A percentile compares a stretch with the other conserved stretches of the same genome.
Conservation (phyloP, 495 filamentous ascomycete species). For the Jackrogersella minutella region DNA sequence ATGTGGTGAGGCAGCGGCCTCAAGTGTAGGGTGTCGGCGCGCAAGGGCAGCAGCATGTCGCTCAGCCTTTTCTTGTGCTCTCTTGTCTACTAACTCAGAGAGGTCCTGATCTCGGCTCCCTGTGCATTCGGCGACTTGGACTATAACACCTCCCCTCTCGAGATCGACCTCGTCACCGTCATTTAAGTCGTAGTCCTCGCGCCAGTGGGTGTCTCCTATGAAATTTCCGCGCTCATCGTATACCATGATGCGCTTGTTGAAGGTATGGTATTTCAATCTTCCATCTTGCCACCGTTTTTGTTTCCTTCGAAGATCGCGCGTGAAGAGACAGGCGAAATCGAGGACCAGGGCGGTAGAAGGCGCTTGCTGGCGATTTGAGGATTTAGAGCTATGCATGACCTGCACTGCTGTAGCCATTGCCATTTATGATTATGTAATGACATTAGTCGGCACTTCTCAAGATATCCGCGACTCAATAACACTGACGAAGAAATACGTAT, state of each 20-base stretch:
- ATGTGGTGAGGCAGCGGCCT: conserved; percentile 8
- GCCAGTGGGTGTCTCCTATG: conserved; percentile 86
- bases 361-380: conserved; percentile 31
- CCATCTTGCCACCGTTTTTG: conserved; percentile 95
- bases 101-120: conserved; percentile 80
- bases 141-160: conserved; percentile 74
- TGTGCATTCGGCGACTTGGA: conserved; percentile 79
- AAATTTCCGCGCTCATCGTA: conserved; percentile 83
- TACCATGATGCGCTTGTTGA: conserved; percentile 92
- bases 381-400: conserved; percentile 36
- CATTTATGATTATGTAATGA: not conserved
- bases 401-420: conserved; percentile 35
- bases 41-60: conserved; percentile 48
- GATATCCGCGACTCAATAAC: not conserved
- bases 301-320: conserved; percentile 82
- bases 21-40: conserved; percentile 30
- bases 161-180: conserved; percentile 83
- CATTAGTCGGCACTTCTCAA: not conserved
- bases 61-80: conserved; percentile 58
- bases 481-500: not conserved
- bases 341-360: conserved; percentile 75
- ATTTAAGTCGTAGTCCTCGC: conserved; percentile 67
- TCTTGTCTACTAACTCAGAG: conserved; percentile 74
- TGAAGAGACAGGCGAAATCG: conserved; percentile 86
- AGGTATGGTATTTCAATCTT: conserved; percentile 82